Percentiles rank a stretch among this genome's conserved stretches.
Conservation (phyloP, 1,284 basidiomycete genomes). For the Entoloma clypeatum region DNA sequence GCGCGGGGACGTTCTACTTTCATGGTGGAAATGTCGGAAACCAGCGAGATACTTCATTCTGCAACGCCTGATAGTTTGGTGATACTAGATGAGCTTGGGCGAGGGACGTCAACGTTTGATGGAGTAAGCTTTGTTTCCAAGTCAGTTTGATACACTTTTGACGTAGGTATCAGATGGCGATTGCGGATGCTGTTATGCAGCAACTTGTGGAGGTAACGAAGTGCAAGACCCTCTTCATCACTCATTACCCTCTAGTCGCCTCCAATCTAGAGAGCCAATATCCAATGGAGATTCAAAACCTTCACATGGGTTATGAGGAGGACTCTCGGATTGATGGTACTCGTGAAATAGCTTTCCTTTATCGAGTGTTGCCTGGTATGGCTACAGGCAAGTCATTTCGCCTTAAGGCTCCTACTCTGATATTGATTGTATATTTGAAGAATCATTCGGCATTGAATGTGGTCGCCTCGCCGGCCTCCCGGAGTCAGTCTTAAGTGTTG, state of each 20-base stretch:
- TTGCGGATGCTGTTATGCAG: constrained; percentile 76
- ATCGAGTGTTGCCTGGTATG: constrained; percentile 68
- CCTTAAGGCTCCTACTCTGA: constrained; percentile 19
- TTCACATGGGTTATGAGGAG: constrained; percentile 84
- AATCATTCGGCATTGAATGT: constrained; percentile 89
- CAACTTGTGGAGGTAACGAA: constrained; percentile 61
- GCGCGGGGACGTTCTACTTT: constrained; percentile 85
- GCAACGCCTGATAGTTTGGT: constrained; percentile 75
- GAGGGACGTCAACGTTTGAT: constrained; percentile 84
- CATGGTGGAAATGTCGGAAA: constrained; percentile 96
- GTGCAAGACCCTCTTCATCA: constrained; percentile 90
- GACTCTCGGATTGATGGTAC: constrained; percentile 65
- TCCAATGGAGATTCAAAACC: constrained; percentile 61
- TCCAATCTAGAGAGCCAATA: constrained; percentile 52
- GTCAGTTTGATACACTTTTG: neutral
- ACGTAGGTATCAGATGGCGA: constrained; percentile 62
- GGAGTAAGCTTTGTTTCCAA: constrained; percentile 49
- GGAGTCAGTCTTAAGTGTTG: constrained; percentile 58
- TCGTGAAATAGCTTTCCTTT: constrained; percentile 82
- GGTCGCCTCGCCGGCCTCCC: constrained; percentile 82
- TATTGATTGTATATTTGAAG: constrained; percentile 36
- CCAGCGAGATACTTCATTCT: constrained; percentile 80
- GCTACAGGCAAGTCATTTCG: constrained; percentile 47
- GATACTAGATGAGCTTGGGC: constrained; percentile 82
- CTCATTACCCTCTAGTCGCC: constrained; percentile 82